These are phyloP conservation scores for Xylariaceae sp. DNA, from an alignment of 2,329 filamentous ascomycete species.

Conservation along the genomic window DNA sequence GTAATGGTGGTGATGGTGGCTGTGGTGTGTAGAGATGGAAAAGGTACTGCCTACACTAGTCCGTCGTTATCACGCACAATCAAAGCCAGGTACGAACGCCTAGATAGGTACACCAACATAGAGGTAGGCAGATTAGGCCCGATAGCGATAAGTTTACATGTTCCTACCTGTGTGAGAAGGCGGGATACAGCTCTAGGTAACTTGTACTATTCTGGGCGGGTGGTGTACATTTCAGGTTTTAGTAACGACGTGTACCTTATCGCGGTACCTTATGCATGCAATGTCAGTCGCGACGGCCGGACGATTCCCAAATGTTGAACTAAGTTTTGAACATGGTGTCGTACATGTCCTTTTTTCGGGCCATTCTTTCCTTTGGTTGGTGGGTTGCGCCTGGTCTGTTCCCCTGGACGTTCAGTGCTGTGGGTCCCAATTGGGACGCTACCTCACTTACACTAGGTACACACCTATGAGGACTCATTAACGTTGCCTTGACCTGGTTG, in stretches of 20 bases:
- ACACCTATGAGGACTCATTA: too few species aligned
- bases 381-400: neutral
- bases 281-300: conserved; percentile 8
- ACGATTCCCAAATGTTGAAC: conserved; percentile 34
- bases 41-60: neutral
- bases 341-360: conserved; percentile 8
- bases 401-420: too few species aligned
- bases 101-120: neutral
- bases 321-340: conserved; percentile 16
- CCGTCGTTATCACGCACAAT: neutral
- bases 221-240: neutral
- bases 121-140: neutral
- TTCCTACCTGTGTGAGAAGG: too few species aligned
- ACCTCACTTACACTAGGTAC: too few species aligned
- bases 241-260: neutral
- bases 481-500: too few species aligned
- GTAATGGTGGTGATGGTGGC: neutral
- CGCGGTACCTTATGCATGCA: neutral
- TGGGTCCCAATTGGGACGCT: too few species aligned
- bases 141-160: neutral
- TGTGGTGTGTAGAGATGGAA: neutral
- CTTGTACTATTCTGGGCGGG: too few species aligned
- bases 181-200: too few species aligned
- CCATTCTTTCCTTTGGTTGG: conserved; percentile 6
- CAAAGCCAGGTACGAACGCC: neutral